Percentiles rank a stretch among this genome's conserved stretches.
Evolutionary conservation across 192 early-diverging fungal species (phyloP).

Genomic region (Paraglomus occultum): DNA sequence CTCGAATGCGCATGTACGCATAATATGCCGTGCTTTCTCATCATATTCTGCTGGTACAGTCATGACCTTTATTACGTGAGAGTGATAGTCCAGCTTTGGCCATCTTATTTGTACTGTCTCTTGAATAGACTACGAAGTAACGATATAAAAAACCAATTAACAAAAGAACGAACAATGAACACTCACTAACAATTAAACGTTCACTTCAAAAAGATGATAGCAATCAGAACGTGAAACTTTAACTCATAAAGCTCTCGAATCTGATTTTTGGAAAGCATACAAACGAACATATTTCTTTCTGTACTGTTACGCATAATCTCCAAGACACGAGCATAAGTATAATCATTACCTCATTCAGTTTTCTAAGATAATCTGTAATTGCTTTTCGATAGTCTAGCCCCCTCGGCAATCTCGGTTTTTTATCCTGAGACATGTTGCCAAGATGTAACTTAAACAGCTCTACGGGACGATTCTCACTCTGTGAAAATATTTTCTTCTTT

Average conservation of each 20-base stretch:
- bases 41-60: conserved; percentile 57
- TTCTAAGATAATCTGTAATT: conserved; percentile 11
- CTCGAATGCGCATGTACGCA: conserved; percentile 49
- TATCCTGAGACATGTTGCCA: neutral
- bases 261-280: no score
- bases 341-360: conserved; percentile 14
- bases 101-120: conserved; percentile 1
- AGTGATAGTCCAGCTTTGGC: conserved; percentile 13
- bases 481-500: neutral
- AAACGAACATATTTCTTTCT: no score
- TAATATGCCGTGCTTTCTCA: conserved; percentile 49
- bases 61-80: conserved; percentile 13
- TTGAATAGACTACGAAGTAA: neutral
- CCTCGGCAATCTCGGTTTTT: conserved; percentile 7
- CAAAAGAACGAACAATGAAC: no score
- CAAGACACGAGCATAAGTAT: no score
- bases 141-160: no score
- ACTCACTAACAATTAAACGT: no score
- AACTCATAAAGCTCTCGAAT: no score
- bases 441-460: conserved; percentile 19
- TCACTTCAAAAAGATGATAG: no score
- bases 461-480: neutral
- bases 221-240: no score
- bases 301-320: no score
- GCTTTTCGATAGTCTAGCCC: conserved; percentile 3